Percentiles rank a stretch among this genome's conserved stretches.
phyloP scores from a whole-genome alignment of 2,329 filamentous ascomycete species.

The Aspergillus oerlinghausenensis region DNA sequence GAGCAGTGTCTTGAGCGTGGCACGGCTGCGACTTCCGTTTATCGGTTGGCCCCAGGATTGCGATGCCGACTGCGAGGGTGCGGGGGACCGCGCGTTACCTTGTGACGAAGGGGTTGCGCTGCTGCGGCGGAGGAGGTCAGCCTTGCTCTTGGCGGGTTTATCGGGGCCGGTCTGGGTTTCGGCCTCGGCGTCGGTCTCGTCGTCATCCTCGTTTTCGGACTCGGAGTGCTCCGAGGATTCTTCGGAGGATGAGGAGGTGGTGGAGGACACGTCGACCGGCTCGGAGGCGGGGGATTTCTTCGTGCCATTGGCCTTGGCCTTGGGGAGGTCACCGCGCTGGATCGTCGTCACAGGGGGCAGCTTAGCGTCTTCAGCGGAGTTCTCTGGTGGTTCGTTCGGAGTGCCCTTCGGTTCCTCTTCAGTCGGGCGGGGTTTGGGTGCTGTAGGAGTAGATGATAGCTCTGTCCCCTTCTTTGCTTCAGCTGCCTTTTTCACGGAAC shows the following conservation, averaged over 20 bases:
- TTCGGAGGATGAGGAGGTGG: not conserved
- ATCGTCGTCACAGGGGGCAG: not conserved
- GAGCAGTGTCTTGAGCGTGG: constrained; percentile 4
- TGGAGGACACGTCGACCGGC: constrained; percentile 3
- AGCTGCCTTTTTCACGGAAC: not conserved
- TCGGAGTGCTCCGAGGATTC: constrained; percentile 2
- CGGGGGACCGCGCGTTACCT: not conserved
- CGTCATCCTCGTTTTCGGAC: not conserved
- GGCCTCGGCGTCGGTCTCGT: not conserved
- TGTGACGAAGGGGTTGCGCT: not conserved
- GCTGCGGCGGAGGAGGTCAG: not conserved
- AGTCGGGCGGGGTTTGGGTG: not conserved
- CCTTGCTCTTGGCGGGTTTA: constrained; percentile 3
- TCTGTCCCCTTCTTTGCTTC: not conserved
- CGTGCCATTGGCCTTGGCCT: not conserved
- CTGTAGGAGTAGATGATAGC: not conserved
- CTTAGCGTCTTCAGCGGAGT: not conserved
- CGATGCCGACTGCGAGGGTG: not conserved
- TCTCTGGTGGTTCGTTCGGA: not conserved
- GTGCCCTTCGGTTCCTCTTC: not conserved
- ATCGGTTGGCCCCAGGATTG: constrained; percentile 3
- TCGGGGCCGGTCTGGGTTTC: not conserved
- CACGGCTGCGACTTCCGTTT: not conserved
- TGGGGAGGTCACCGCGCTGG: not conserved
- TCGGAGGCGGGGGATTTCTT: constrained; percentile 1